A percentile compares a stretch with the other conserved stretches of the same genome.
These are phyloP conservation scores for Phaeotremella fagi DNA, from an alignment of 768 basidiomycete genomes.

Conservation along the genomic window DNA sequence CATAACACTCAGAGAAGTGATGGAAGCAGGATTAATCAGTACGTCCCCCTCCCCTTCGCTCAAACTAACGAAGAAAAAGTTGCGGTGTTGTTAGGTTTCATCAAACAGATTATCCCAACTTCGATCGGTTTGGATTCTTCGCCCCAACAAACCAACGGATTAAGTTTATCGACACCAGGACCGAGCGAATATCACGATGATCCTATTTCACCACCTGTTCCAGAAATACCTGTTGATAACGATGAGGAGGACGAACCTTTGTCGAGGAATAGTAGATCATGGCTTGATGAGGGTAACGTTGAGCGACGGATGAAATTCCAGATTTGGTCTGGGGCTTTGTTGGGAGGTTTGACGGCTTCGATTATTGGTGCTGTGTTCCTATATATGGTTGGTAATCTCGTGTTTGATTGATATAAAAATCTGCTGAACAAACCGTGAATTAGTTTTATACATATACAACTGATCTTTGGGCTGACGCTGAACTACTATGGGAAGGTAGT, in stretches of 20 bases:
- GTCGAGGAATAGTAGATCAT: not conserved
- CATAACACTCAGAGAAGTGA: constrained; percentile 70
- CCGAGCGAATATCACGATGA: constrained; percentile 8
- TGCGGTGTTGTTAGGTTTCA: constrained; percentile 77
- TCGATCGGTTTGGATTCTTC: too few relatives aligned
- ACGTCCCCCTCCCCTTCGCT: not conserved
- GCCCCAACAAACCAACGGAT: too few relatives aligned
- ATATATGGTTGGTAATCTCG: constrained; percentile 57
- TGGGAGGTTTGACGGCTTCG: constrained; percentile 68
- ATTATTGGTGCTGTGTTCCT: constrained; percentile 85
- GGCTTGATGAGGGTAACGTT: constrained; percentile 7
- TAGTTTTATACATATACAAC: constrained; percentile 80
- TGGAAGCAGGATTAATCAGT: constrained; percentile 78
- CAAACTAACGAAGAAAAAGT: constrained; percentile 42
- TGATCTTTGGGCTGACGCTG: constrained; percentile 75
- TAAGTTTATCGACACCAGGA: too few relatives aligned
- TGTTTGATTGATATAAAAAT: too few relatives aligned
- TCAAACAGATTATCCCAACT: constrained; percentile 58
- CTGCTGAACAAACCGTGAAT: too few relatives aligned
- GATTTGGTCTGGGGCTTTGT: constrained; percentile 63
- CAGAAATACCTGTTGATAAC: constrained; percentile 53
- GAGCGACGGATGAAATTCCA: constrained; percentile 20
- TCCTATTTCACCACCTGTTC: not conserved
- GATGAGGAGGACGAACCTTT: constrained; percentile 12
- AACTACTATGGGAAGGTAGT: constrained; percentile 83